Percentiles rank a stretch among this genome's conserved stretches.
These are phyloP conservation scores for Fusarium heterosporum DNA, from an alignment of 2,329 filamentous ascomycete species.

Conservation along the genomic window DNA sequence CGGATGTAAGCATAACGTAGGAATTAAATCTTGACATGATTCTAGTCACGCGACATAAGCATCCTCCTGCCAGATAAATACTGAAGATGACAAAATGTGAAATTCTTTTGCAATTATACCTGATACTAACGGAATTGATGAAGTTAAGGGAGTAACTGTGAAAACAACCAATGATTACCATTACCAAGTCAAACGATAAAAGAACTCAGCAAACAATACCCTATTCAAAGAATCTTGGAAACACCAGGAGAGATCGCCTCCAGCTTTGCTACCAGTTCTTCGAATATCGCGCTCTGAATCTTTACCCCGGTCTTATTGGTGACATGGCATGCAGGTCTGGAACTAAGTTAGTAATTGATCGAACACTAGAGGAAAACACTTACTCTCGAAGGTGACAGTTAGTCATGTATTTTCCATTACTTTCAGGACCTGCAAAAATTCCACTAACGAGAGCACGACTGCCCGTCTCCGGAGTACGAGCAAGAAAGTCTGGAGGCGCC, in stretches of 20 bases:
- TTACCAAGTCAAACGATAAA: accelerated
- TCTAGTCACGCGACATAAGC: not conserved
- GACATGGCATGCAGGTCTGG: conserved; percentile 47
- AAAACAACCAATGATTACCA: not conserved
- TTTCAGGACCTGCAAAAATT: conserved; percentile 48
- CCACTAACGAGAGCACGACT: conserved; percentile 50
- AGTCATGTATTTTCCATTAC: conserved; percentile 50
- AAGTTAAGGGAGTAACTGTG: not conserved
- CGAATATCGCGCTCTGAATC: conserved; percentile 49
- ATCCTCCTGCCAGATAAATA: not conserved
- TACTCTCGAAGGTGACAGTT: conserved; percentile 49
- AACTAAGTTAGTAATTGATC: not conserved
- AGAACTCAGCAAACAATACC: too few species aligned
- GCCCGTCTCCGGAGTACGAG: conserved; percentile 60
- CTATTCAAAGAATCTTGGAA: not conserved
- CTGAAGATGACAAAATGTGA: too few species aligned
- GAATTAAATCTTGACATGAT: not conserved
- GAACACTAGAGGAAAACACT: not conserved
- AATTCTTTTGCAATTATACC: too few species aligned
- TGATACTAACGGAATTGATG: too few species aligned
- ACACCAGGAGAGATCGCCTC: conserved; percentile 43
- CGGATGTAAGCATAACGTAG: not conserved
- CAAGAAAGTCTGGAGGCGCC: conserved; percentile 48
- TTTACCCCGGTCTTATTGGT: conserved; percentile 48
- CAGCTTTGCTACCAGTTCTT: conserved; percentile 51